Base-by-base conservation (phyloP, 2,329 filamentous ascomycete species). In the Mycogone perniciosa region DNA sequence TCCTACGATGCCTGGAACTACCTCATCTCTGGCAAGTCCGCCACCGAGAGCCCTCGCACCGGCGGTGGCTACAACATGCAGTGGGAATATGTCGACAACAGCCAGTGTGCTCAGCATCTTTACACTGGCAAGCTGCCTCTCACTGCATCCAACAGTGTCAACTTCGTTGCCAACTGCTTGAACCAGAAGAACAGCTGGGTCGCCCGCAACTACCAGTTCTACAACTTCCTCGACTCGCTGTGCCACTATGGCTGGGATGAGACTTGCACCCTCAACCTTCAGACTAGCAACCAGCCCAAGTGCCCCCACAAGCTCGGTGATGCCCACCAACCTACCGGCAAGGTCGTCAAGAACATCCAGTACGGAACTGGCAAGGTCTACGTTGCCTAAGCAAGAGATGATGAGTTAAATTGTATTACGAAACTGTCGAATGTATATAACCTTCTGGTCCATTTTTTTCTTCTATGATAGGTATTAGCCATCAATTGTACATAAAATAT, bases 1-100 rank as follows among this genome's bases (percentile, higher is more conserved):
- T 75, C 70, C 51, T 83, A 82, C 68, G 79, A 82, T 55, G 79
- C 79, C 45, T 83, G 77, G 77, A 81, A 80, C 70, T 76, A 76
- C 59, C 76, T 83, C 38, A 64, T 65, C 58, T 76, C 71, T 33
- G 79, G 79, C 56, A 59, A 71, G 54, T 68, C 71, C 9, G 80
- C 79, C 38, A 67, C 64, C 6, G 62, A 69, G 10, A 60, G 69
- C 45, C 77, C 78, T 10, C 65, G 70, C 3, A 52, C 62, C 34
- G 79, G 78, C 52, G 79, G 79, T 42, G 73, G 74, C 45, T 65
- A 78, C 40, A 59, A 66, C 37, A 80, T 81, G 70, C 64, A 73
- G 39, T 81, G 72, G 60, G 70, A 78, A 61, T 64, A 70, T 33
- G 72, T 77, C 48, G 64, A 71, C 51, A 67, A 74, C 52, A 67